These are phyloP conservation scores for Dryadomyces sulphureus DNA, from an alignment of 2,329 filamentous ascomycete genomes.

Conservation along the genomic window DNA sequence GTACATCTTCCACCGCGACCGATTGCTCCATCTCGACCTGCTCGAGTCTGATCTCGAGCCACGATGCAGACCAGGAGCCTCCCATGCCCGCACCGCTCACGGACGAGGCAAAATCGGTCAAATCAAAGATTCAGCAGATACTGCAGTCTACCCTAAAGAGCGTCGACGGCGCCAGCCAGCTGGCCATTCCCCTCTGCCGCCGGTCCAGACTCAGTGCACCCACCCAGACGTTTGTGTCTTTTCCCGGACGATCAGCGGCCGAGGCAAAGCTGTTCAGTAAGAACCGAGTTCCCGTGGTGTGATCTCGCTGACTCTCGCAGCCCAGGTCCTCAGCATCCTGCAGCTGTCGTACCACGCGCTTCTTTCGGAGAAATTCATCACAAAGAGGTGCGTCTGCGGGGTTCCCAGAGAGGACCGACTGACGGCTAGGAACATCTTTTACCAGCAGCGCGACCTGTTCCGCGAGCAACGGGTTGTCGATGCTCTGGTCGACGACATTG, in stretches of 20 bases:
- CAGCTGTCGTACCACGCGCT: conserved; percentile 45
- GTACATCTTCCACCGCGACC: too few relatives aligned
- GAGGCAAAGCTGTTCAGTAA: conserved; percentile 40
- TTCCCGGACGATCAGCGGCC: conserved; percentile 30
- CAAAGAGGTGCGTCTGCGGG: conserved; percentile 37
- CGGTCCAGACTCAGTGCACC: conserved; percentile 5
- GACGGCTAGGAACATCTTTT: conserved; percentile 60
- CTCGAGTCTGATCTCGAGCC: too few relatives aligned
- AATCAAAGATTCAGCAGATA: conserved; percentile 39
- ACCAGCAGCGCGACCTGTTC: conserved; percentile 61
- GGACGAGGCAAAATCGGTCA: conserved; percentile 17
- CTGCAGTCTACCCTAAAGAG: conserved; percentile 35
- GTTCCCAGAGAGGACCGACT: background rate
- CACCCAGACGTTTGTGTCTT: conserved; percentile 14
- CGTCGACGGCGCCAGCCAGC: conserved; percentile 21
- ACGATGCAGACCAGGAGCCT: too few relatives aligned
- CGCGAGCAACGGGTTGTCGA: conserved; percentile 54
- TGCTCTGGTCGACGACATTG: conserved; percentile 58
- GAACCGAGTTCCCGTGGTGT: too few relatives aligned
- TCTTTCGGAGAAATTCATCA: conserved; percentile 36
- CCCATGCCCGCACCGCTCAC: background rate
- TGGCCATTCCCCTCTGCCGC: conserved; percentile 32
- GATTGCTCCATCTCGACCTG: too few relatives aligned
- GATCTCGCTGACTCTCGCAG: too few relatives aligned
- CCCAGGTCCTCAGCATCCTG: conserved; percentile 41